A percentile compares a stretch with the other conserved stretches of the same genome.
phyloP scores from a whole-genome alignment of 208 protist genomes.

The Herpetomonas muscarum region DNA sequence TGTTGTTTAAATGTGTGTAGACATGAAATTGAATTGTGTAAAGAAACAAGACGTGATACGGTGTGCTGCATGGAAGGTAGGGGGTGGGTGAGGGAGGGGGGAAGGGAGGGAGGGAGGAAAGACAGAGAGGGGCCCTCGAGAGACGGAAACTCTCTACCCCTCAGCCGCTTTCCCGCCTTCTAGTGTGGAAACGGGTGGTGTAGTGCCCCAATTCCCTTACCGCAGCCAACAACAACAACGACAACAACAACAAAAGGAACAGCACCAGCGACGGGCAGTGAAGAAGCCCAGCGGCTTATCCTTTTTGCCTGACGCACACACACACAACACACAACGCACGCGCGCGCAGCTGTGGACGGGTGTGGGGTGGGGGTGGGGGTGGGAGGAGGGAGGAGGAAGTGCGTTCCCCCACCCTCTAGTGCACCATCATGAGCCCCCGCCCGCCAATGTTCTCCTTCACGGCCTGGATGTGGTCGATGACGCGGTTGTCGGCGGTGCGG shows the following conservation, averaged over 20 bases:
- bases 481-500: constrained; percentile 78
- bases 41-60: background rate
- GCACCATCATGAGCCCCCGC: constrained; percentile 84
- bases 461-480: constrained; percentile 89
- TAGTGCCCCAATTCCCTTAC: background rate
- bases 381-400: too few species aligned
- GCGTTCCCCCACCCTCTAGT: constrained; percentile 38
- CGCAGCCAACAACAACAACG: constrained; percentile 4
- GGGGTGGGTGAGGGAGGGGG: too few species aligned
- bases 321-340: too few species aligned
- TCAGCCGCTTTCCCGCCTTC: too few species aligned
- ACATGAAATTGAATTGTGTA: background rate
- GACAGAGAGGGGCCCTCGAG: too few species aligned
- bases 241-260: constrained; percentile 1
- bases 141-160: too few species aligned
- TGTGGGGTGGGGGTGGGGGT: too few species aligned
- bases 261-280: background rate
- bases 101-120: too few species aligned
- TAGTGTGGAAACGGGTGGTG: background rate
- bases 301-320: background rate
- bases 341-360: too few species aligned
- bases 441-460: constrained; percentile 85
- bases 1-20: too few species aligned
- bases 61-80: background rate
- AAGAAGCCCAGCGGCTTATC: background rate